These are phyloP conservation scores for Globisporangium nagaii DNA, from an alignment of 352 stramenopile species.

Conservation along the genomic window DNA sequence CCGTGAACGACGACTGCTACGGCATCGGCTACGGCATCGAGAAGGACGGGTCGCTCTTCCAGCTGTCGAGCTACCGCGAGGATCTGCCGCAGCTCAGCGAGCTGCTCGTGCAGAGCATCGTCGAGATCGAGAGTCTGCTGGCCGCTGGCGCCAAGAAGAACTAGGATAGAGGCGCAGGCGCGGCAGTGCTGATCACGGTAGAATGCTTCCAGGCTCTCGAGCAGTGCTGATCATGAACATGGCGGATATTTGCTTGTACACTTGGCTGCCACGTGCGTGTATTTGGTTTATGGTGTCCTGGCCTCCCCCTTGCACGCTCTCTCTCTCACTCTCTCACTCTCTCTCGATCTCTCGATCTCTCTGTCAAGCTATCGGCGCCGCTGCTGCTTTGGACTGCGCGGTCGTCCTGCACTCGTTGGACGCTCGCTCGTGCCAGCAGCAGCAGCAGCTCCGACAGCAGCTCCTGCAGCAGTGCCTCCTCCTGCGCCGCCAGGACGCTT, in stretches of 20 bases:
- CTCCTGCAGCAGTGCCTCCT: background rate
- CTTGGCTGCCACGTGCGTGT: too few species aligned
- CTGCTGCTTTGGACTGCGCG: constrained; percentile 45
- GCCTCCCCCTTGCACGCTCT: too few species aligned
- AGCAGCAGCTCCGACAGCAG: background rate
- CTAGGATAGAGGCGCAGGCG: background rate
- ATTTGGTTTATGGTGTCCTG: too few species aligned
- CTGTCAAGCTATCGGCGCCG: constrained; percentile 47
- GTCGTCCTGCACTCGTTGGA: constrained; percentile 17
- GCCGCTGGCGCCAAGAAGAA: constrained; percentile 30
- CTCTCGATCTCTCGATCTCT: too few species aligned
- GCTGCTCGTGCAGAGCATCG: constrained; percentile 63
- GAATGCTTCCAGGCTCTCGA: too few species aligned
- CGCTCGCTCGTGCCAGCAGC: constrained; percentile 1
- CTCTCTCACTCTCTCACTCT: background rate
- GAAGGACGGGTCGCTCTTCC: constrained; percentile 76
- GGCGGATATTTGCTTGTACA: too few species aligned
- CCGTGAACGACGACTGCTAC: constrained; percentile 88
- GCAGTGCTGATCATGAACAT: too few species aligned
- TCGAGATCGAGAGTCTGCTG: constrained; percentile 66
- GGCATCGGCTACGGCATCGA: constrained; percentile 88
- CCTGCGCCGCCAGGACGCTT: constrained; percentile 7
- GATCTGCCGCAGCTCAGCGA: constrained; percentile 71
- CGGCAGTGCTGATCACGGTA: too few species aligned
- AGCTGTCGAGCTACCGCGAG: constrained; percentile 81